Percentiles rank a stretch among this genome's conserved stretches.
phyloP scores from a whole-genome alignment of 192 early-diverging fungal genomes.

The Mortierella hygrophila region DNA sequence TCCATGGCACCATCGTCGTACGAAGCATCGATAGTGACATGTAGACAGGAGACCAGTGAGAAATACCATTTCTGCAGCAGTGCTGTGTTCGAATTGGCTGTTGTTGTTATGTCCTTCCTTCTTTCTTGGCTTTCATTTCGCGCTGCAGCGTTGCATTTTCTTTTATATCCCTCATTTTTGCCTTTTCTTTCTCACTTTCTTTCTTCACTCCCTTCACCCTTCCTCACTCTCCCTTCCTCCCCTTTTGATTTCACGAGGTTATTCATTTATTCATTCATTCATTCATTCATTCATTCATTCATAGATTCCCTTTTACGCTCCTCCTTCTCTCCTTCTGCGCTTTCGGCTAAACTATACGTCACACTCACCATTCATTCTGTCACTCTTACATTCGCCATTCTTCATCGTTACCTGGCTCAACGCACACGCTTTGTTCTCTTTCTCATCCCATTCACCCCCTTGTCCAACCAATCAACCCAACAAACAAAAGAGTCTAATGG shows the following conservation, averaged over 20 bases:
- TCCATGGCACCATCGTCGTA: too few species aligned
- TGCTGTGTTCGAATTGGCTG: too few species aligned
- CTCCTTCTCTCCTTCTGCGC: too few species aligned
- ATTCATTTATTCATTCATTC: too few species aligned
- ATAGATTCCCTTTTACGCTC: not conserved
- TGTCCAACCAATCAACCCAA: not conserved
- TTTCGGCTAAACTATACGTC: not conserved
- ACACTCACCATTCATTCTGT: too few species aligned
- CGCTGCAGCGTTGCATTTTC: not conserved
- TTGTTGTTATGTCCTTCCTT: not conserved
- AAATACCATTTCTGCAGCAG: too few species aligned
- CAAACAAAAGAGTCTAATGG: conserved; percentile 4
- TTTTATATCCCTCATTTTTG: not conserved
- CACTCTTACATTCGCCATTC: not conserved
- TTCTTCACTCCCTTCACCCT: not conserved
- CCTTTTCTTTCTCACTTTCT: not conserved
- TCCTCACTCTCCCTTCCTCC: not conserved
- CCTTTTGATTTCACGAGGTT: too few species aligned
- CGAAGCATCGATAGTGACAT: too few species aligned
- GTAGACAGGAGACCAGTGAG: too few species aligned
- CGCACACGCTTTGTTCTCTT: not conserved
- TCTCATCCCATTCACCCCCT: not conserved
- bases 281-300: too few species aligned
- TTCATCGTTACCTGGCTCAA: not conserved
- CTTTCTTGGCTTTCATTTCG: not conserved